phyloP scores from a whole-genome alignment of 176 grass and related monocot species.

The Carex littledalei region DNA sequence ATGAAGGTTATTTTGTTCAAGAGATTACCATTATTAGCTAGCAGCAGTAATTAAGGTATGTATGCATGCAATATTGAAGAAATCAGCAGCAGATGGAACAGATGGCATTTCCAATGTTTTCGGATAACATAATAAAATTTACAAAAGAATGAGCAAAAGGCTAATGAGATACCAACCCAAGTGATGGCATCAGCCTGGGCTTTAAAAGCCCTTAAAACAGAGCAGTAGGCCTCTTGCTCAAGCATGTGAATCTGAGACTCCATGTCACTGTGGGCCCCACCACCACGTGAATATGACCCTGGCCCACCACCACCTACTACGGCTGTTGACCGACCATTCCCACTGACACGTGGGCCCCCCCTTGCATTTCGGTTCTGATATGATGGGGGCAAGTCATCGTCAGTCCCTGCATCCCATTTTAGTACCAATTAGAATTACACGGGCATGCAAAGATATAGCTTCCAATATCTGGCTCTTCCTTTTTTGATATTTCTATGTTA shows the following conservation, averaged over 20 bases:
- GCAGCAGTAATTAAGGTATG: neutral
- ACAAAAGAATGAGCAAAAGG: conserved; percentile 11
- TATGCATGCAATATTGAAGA: neutral
- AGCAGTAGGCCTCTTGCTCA: conserved; percentile 93
- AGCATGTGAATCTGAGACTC: conserved; percentile 81
- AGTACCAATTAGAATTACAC: neutral
- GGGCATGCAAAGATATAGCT: neutral
- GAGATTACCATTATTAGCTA: neutral
- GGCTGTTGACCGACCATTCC: conserved; percentile 60
- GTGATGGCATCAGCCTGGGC: conserved; percentile 94
- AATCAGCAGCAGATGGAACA: neutral
- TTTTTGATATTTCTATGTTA: neutral
- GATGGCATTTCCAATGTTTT: conserved; percentile 2
- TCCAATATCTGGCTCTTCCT: neutral
- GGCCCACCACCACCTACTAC: conserved; percentile 31
- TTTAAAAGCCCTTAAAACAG: conserved; percentile 96
- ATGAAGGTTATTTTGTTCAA: neutral
- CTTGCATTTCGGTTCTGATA: conserved; percentile 53
- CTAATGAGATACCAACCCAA: conserved; percentile 50
- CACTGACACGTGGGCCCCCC: conserved; percentile 51
- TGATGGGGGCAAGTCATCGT: conserved; percentile 80
- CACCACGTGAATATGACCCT: conserved; percentile 42
- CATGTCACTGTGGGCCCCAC: conserved; percentile 44
- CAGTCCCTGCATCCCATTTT: conserved; percentile 57
- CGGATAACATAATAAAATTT: neutral